These are phyloP conservation scores for Nakazawaea anatomiae DNA, from an alignment of 805 yeast genomes.

Conservation along the genomic window DNA sequence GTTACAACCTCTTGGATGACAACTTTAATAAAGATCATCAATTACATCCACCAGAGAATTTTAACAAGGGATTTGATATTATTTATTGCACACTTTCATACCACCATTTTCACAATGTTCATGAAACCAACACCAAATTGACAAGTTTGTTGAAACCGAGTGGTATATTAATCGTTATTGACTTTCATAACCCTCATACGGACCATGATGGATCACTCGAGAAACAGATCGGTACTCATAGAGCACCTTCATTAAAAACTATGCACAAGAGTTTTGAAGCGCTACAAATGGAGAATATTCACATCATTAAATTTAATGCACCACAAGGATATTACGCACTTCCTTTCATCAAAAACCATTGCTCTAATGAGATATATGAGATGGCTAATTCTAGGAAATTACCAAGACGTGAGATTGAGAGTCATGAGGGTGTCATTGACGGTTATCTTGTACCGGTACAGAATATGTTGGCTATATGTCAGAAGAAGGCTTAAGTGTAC, in stretches of 20 bases:
- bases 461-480: neutral
- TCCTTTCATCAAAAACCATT: constrained; percentile 3
- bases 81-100: constrained; percentile 31
- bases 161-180: constrained; percentile 31
- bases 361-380: neutral
- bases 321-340: neutral
- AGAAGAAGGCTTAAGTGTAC: neutral
- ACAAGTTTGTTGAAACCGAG: constrained; percentile 26
- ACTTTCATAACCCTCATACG: constrained; percentile 29
- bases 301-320: neutral
- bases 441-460: neutral
- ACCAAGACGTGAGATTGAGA: neutral
- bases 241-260: neutral
- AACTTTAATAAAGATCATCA: constrained; percentile 3
- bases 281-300: neutral
- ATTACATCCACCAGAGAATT: neutral
- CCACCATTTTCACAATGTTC: constrained; percentile 32
- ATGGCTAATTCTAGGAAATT: neutral
- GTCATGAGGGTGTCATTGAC: neutral
- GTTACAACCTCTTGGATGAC: constrained; percentile 15
- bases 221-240: neutral
- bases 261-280: neutral
- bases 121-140: constrained; percentile 24
- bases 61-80: constrained; percentile 23
- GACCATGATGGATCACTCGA: neutral